A percentile compares a stretch with the other conserved stretches of the same genome.
Conservation (phyloP, 352 stramenopile genomes). For the Phytophthora macrochlamydospora region DNA sequence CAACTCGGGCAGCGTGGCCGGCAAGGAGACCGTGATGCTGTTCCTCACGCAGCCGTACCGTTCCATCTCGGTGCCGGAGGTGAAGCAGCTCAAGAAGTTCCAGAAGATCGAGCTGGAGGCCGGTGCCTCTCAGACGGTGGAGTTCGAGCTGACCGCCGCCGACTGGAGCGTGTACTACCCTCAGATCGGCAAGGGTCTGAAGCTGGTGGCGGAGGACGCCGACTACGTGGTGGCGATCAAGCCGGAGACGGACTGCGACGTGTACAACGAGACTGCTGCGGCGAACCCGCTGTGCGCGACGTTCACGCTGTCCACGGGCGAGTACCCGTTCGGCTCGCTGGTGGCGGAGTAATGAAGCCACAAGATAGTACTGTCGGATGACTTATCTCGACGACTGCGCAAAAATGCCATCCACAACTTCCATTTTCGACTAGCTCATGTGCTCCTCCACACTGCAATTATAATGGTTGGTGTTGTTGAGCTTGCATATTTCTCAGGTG, state of each 20-base stretch:
- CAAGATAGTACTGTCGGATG: too few relatives aligned
- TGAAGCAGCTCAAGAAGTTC: slow-evolving; percentile 42
- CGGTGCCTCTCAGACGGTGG: slow-evolving; percentile 36
- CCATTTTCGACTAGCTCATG: too few relatives aligned
- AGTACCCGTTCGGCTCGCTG: slow-evolving; percentile 7
- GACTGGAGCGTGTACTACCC: slow-evolving; percentile 48
- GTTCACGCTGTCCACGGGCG: slow-evolving; percentile 7
- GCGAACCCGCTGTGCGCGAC: slow-evolving; percentile 8
- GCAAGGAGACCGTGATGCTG: slow-evolving; percentile 43
- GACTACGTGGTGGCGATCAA: slow-evolving; percentile 46
- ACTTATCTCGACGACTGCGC: too few relatives aligned
- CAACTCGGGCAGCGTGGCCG: slow-evolving; percentile 29
- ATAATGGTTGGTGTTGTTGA: not conserved
- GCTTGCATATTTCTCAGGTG: slow-evolving; percentile 48
- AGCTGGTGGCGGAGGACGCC: slow-evolving; percentile 46
- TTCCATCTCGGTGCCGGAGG: slow-evolving; percentile 16
- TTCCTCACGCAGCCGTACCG: slow-evolving; percentile 29
- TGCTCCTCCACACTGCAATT: too few relatives aligned
- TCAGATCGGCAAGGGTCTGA: slow-evolving; percentile 60
- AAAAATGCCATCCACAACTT: too few relatives aligned
- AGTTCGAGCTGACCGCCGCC: slow-evolving; percentile 39
- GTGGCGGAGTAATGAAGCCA: not conserved
- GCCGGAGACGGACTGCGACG: slow-evolving; percentile 30
- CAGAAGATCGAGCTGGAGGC: slow-evolving; percentile 45
- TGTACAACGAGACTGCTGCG: slow-evolving; percentile 18